Percentiles rank a stretch among this genome's conserved stretches.
Conservation (phyloP, 1,284 basidiomycete genomes). For the Leccinum griseonigrum region DNA sequence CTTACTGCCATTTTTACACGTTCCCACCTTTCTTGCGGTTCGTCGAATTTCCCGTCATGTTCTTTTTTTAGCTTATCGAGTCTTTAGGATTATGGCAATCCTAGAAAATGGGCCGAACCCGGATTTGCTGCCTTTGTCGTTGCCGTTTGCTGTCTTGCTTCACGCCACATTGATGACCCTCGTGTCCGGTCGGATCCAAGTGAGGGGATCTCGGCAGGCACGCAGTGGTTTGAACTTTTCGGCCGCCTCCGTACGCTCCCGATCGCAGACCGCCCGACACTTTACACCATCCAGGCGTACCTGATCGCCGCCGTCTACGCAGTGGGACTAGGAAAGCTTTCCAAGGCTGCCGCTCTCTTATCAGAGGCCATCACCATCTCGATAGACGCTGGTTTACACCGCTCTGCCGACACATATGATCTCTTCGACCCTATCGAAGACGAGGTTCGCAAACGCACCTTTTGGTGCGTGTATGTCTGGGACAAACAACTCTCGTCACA, state of each 20-base stretch:
- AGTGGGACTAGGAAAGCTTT: constrained; percentile 83
- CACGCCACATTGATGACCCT: constrained; percentile 86
- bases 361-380: constrained; percentile 83
- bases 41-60: constrained; percentile 30
- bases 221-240: constrained; percentile 87
- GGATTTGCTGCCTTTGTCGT: constrained; percentile 91
- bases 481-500: constrained; percentile 85
- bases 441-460: constrained; percentile 86
- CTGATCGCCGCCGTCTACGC: constrained; percentile 87
- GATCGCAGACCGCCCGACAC: constrained; percentile 81
- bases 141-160: constrained; percentile 83
- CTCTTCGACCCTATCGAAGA: constrained; percentile 85
- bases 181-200: constrained; percentile 77
- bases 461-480: constrained; percentile 94
- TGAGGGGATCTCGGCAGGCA: constrained; percentile 83
- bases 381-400: constrained; percentile 84
- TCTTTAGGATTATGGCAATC: constrained; percentile 82
- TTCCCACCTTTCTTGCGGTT: constrained; percentile 82
- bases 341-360: constrained; percentile 79
- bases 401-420: constrained; percentile 85
- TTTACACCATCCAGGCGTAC: constrained; percentile 87
- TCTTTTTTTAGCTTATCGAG: constrained; percentile 16
- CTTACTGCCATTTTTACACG: constrained; percentile 85
- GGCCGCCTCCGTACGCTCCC: constrained; percentile 80
- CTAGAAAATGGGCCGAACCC: constrained; percentile 89